phyloP scores from a whole-genome alignment of 306 rosid genomes.

The Medicago arabica region DNA sequence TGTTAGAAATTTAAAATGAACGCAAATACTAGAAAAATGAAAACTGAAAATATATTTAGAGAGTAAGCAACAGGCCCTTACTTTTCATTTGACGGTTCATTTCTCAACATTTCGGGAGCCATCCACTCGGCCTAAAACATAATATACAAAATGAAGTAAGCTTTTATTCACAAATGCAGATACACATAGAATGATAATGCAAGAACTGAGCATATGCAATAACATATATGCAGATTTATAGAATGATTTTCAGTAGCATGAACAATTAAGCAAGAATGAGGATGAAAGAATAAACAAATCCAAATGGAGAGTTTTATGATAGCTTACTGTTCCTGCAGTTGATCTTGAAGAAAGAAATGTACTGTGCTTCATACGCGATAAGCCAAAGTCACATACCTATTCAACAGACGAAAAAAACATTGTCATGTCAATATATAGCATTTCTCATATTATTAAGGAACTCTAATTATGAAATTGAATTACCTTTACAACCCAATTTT shows the following conservation, averaged over 20 bases:
- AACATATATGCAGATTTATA: background rate
- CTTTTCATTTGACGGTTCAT: constrained; percentile 97
- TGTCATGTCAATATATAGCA: constrained; percentile 37
- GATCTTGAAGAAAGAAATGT: constrained; percentile 97
- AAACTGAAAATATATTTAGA: background rate
- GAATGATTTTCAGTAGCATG: background rate
- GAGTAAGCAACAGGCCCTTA: constrained; percentile 29
- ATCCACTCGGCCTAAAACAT: constrained; percentile 97
- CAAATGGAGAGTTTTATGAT: background rate
- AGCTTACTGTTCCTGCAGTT: constrained; percentile 90
- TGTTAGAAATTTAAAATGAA: background rate
- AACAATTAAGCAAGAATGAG: constrained; percentile 26
- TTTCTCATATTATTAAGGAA: constrained; percentile 21
- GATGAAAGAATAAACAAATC: constrained; percentile 30
- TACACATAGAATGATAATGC: background rate
- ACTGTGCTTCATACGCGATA: constrained; percentile 86
- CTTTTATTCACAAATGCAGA: background rate
- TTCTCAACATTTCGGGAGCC: constrained; percentile 98
- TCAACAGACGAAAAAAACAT: constrained; percentile 31
- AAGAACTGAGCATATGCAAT: background rate
- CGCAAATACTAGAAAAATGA: background rate
- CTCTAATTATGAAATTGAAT: constrained; percentile 22
- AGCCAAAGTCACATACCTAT: constrained; percentile 94
- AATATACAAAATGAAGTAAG: constrained; percentile 13
- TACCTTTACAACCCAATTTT: constrained; percentile 92